Percentiles rank a stretch among this genome's conserved stretches.
phyloP scores from a whole-genome alignment of 441 rosid species.

The Oxalis stricta region DNA sequence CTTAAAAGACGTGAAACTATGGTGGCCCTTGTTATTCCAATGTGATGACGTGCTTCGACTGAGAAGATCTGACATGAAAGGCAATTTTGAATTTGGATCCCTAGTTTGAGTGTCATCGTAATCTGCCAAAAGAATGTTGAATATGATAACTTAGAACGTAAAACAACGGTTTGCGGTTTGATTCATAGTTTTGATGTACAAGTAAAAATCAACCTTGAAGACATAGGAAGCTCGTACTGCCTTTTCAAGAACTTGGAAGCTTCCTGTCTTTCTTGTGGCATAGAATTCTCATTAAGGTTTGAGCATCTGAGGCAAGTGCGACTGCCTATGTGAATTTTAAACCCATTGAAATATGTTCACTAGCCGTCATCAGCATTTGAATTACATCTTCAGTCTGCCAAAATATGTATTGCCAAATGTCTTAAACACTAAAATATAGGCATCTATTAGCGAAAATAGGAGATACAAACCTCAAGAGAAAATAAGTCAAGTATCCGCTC shows the following conservation, averaged over 20 bases:
- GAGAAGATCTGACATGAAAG: conserved; percentile 50
- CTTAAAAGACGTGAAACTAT: conserved; percentile 55
- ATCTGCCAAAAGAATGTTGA: conserved; percentile 28
- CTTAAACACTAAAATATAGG: background rate
- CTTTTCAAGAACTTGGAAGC: conserved; percentile 80
- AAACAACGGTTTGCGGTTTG: too few relatives aligned
- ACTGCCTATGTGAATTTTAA: conserved; percentile 35
- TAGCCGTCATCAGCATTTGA: conserved; percentile 83
- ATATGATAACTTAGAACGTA: background rate
- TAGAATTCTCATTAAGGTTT: conserved; percentile 69
- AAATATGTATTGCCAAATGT: conserved; percentile 12
- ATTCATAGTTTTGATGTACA: background rate
- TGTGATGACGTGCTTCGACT: conserved; percentile 55
- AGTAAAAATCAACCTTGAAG: too few relatives aligned
- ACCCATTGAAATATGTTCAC: conserved; percentile 61
- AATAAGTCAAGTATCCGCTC: conserved; percentile 60
- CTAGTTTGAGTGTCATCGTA: conserved; percentile 42
- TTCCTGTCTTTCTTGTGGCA: conserved; percentile 94
- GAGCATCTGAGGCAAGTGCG: conserved; percentile 39
- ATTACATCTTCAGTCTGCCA: conserved; percentile 65
- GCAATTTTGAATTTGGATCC: conserved; percentile 29
- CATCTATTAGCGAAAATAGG: background rate
- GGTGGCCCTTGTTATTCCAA: conserved; percentile 53
- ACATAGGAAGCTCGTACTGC: conserved; percentile 86
- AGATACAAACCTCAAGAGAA: conserved; percentile 56